Conservation (phyloP, 2,329 filamentous ascomycete genomes). For the Metarhizium humberi region DNA sequence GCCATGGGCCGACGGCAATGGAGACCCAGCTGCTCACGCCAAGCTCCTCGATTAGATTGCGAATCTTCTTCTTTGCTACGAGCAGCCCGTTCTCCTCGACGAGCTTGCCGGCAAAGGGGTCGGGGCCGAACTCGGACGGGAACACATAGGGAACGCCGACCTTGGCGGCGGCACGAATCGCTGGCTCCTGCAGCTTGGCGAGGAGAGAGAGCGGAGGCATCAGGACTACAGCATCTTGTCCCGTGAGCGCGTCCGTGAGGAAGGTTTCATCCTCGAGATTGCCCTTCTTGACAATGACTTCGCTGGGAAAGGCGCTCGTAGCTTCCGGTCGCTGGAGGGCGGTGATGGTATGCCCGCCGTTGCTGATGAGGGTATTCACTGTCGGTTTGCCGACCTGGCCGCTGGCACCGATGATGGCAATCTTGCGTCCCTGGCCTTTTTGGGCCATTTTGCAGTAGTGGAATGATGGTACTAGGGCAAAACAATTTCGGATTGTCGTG, state of each 20-base stretch:
- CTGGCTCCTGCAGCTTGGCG: slow-evolving; percentile 12
- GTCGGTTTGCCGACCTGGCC: slow-evolving; percentile 29
- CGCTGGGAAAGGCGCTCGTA: slow-evolving; percentile 27
- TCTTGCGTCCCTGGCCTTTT: slow-evolving; percentile 13
- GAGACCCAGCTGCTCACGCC: slow-evolving; percentile 22
- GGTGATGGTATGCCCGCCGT: slow-evolving; percentile 38
- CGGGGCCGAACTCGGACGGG: slow-evolving; percentile 22
- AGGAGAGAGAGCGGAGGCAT: slow-evolving; percentile 9
- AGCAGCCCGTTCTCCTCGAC: slow-evolving; percentile 14
- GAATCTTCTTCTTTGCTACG: slow-evolving; percentile 15
- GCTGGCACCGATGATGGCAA: slow-evolving; percentile 21
- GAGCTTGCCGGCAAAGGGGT: slow-evolving; percentile 14
- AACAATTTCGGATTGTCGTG: background rate
- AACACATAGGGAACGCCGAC: slow-evolving; percentile 21
- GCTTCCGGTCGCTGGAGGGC: slow-evolving; percentile 37
- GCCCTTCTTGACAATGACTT: slow-evolving; percentile 27
- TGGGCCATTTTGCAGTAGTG: slow-evolving; percentile 3
- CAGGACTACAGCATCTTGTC: slow-evolving; percentile 24
- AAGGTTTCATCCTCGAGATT: slow-evolving; percentile 36
- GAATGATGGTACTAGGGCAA: too few species aligned
- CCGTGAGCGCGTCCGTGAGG: slow-evolving; percentile 17
- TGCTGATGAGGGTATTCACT: slow-evolving; percentile 27
- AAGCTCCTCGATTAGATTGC: slow-evolving; percentile 19
- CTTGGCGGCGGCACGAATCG: slow-evolving; percentile 22
- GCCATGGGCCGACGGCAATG: slow-evolving; percentile 23